phyloP scores from a whole-genome alignment of 805 yeast species.

The Tetrapisispora nanseiensis region DNA sequence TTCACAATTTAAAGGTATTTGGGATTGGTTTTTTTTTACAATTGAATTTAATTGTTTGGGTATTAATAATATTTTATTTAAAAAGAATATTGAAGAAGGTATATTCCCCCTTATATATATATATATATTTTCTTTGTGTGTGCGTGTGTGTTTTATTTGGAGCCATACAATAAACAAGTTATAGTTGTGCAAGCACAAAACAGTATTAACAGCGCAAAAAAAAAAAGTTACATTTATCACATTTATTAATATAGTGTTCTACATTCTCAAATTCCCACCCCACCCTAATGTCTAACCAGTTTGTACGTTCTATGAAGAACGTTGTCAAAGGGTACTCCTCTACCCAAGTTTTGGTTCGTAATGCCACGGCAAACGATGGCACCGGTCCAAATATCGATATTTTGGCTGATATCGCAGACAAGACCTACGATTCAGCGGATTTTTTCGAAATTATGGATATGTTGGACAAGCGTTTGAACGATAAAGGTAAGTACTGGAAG shows the following conservation, averaged over 20 bases:
- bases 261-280: too few species aligned
- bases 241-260: neutral
- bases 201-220: neutral
- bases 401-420: constrained; percentile 74
- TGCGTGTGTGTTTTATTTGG: too few species aligned
- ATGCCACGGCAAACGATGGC: constrained; percentile 84
- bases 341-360: constrained; percentile 80
- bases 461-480: constrained; percentile 83
- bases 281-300: constrained; percentile 51
- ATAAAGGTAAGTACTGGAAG: constrained; percentile 95
- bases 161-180: too few species aligned
- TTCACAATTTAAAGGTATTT: too few species aligned
- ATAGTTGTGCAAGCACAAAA: too few species aligned
- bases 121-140: too few species aligned
- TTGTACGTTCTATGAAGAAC: constrained; percentile 78
- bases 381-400: constrained; percentile 72
- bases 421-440: constrained; percentile 63
- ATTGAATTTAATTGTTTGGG: too few species aligned
- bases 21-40: too few species aligned
- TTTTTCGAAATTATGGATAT: constrained; percentile 88
- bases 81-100: too few species aligned
- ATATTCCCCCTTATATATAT: too few species aligned
- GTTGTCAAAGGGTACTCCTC: constrained; percentile 69
- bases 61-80: too few species aligned
- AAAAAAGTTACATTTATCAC: neutral